A percentile compares a stretch with the other conserved stretches of the same genome.
Conservation (phyloP, 1,284 basidiomycete species). For the Trametes polyzona region DNA sequence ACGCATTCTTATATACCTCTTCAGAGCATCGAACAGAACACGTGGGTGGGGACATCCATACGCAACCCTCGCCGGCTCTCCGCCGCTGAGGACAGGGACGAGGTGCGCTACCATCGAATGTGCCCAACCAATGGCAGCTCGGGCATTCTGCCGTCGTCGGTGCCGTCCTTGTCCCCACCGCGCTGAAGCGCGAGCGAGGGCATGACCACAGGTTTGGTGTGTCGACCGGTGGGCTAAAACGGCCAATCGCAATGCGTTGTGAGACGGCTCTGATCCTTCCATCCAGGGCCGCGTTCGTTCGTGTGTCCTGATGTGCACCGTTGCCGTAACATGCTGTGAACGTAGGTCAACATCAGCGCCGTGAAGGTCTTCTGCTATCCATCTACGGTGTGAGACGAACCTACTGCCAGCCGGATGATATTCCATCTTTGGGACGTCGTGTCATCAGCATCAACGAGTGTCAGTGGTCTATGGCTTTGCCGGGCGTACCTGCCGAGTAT, state of each 20-base stretch:
- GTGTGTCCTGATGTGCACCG: background rate
- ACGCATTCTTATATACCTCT: conserved; percentile 11
- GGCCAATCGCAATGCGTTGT: conserved; percentile 1
- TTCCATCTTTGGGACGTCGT: background rate
- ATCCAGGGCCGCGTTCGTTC: background rate
- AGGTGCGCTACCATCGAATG: background rate
- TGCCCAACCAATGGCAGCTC: conserved; percentile 7
- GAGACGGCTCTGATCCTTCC: background rate
- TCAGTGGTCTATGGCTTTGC: too few relatives aligned
- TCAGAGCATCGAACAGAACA: background rate
- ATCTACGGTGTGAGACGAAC: conserved; percentile 7
- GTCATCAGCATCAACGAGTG: too few relatives aligned
- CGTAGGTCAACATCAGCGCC: background rate
- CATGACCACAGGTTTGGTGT: conserved; percentile 16
- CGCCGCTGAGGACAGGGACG: background rate
- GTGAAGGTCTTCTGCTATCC: background rate
- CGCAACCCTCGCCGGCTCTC: background rate
- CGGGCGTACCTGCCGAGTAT: background rate
- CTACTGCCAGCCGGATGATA: background rate
- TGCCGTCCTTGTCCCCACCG: background rate
- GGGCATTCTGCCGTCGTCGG: conserved; percentile 2
- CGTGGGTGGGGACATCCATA: background rate
- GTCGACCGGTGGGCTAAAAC: background rate
- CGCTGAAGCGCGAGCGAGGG: background rate
- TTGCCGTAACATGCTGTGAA: conserved; percentile 15